Evolutionary conservation across 2,329 filamentous ascomycete species (phyloP).

Genomic region (Nemania diffusa): DNA sequence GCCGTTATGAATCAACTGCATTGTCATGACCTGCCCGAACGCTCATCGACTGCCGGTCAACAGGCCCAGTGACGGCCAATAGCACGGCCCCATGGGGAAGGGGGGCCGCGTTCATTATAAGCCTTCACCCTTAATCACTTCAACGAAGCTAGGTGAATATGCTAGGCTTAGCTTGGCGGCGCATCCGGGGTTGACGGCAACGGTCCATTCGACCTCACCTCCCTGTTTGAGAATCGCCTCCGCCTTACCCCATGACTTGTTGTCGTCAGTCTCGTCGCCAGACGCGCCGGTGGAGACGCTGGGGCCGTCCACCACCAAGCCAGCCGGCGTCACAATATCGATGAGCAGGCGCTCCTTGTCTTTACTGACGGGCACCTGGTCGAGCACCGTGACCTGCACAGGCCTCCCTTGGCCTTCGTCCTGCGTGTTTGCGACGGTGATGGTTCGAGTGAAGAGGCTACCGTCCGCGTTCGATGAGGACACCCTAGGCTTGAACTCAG

Average conservation of each 20-base stretch:
- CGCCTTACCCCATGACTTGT: conserved; percentile 64
- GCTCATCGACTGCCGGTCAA: neutral
- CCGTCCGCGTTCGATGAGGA: conserved; percentile 63
- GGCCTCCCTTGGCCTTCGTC: conserved; percentile 49
- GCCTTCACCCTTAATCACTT: conserved; percentile 44
- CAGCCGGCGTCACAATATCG: conserved; percentile 60
- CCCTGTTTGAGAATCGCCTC: conserved; percentile 63
- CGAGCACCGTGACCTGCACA: conserved; percentile 63
- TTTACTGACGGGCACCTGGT: conserved; percentile 71
- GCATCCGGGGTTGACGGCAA: conserved; percentile 66
- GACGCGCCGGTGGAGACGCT: conserved; percentile 52
- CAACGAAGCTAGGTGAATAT: conserved; percentile 68
- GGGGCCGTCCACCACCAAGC: conserved; percentile 55
- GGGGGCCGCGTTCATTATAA: too few relatives aligned
- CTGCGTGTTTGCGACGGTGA: conserved; percentile 64
- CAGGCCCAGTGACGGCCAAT: neutral
- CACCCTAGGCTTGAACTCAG: conserved; percentile 58
- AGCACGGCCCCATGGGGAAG: neutral
- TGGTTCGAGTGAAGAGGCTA: conserved; percentile 59
- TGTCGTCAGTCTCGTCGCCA: conserved; percentile 45
- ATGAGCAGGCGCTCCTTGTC: conserved; percentile 68
- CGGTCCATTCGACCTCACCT: conserved; percentile 69
- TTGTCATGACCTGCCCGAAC: neutral
- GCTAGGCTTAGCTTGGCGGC: conserved; percentile 67
- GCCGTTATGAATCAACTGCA: neutral